Base-by-base conservation (phyloP, 2,329 filamentous ascomycete species). In the Akanthomyces dipterigenus region DNA sequence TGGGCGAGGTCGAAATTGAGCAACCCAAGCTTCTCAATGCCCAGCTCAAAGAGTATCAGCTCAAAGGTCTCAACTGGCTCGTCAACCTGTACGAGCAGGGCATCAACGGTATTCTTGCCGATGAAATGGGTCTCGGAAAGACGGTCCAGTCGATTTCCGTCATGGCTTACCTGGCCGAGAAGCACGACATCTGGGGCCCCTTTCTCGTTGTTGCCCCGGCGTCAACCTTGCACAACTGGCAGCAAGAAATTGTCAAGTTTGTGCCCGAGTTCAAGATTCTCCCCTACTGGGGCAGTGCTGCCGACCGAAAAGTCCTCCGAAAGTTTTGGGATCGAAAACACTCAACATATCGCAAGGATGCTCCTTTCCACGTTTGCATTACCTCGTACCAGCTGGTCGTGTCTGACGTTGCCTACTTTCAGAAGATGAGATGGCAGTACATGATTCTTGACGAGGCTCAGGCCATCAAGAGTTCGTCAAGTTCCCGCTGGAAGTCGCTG, bases 261-360 rank as follows among this genome's bases (percentile, higher is more conserved):
- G 93, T 99, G 2, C 95, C 95, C 1, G 86, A 91, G 62, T 87
- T 99, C 74, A 98, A 98, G 76, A 92, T 96, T 34, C 80, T 99
- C 40, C 95, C 95, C 2, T 99, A 99, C 79, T 99, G 95, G 95
- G 95, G 95, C 67, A 95, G 88, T 61, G 93, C 92, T 14, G 90
- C 88, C 64, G 95, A 99, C 71, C 88, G 95, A 69, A 99, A 99
- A 75, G 90, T 98, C 54, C 82, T 99, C 62, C 90, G 95, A 62
- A 99, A 98, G 77, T 98, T 98, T 77, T 99, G 95, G 95, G 95
- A 99, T 74, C 88, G 95, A 69, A 97, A 97, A 77, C 93, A 98
- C 73, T 89, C 93, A 67, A 97, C 93, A 3, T 99, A 99, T 77
- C 92, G 86, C 69, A 91, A 90, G 70, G 92, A 97, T 62, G 92